Base-by-base conservation (phyloP, 345 rosid species). In the Lumnitzera racemosa region DNA sequence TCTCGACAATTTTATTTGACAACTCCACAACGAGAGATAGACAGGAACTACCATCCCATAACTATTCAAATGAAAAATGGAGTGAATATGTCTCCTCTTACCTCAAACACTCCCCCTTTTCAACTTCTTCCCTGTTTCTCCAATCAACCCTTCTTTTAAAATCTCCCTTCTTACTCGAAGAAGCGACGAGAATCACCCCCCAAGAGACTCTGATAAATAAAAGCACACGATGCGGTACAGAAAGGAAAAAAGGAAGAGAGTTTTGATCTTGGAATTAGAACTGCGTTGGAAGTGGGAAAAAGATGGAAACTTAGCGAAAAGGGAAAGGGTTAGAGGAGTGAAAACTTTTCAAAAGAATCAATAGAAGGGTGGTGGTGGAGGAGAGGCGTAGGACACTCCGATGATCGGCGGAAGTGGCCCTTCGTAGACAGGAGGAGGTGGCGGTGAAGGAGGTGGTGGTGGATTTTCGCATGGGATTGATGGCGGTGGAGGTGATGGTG, bases 361-460 rank as follows among this genome's bases (percentile, higher is more conserved):
- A 78, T 92, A 92, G 80, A 78, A 87, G 65, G 96, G 96, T 51
- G 98, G 98, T 15, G 96, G 98, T 15, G 98, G 98, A 58, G 98
- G 96, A n/a, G 98, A 91, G 46, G 96, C 95, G 41, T 91, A 91
- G 43, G 98, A 76, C 15, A 91, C 74, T 64, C 96, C 98, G 11
- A 58, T 48, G 12, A 91, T 72, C 25, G 98, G 96, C 15, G 96
- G 98, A 78, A 91, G 72, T 68, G 98, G 95, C 31, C 96, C 98
- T 67, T 83, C 84, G 31, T 78, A 85, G 47, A 73, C 85, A 4
- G 95, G 94, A 50, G 91, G 88, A 57, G 91, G 82, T 1, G 89
- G 84, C 13, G 64, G 69, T 13, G 76, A 67, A 11, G 75, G 72
- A 2, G 72, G 51, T 53, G 73, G 87, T 2, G 83, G 78, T 12